A percentile compares a stretch with the other conserved stretches of the same genome.
These are phyloP conservation scores for Phaeolepiota aurea DNA, from an alignment of 768 basidiomycete species.

Conservation along the genomic window DNA sequence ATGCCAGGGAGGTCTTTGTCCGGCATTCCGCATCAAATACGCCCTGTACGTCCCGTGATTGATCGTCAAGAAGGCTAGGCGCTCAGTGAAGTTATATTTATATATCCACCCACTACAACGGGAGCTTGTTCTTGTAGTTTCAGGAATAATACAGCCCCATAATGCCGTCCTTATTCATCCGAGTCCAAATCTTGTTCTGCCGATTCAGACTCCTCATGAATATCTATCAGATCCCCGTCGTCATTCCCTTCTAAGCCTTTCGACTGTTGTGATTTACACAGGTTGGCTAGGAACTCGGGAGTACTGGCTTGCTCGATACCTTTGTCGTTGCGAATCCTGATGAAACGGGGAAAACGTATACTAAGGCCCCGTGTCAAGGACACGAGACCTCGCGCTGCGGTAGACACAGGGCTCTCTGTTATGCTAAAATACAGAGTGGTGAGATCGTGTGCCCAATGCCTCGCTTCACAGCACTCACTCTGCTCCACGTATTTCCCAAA, in stretches of 20 bases:
- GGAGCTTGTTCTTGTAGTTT: too few relatives aligned
- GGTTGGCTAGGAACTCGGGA: constrained; percentile 55
- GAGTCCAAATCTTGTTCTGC: background rate
- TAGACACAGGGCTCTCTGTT: constrained; percentile 79
- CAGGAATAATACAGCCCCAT: too few relatives aligned
- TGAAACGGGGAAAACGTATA: constrained; percentile 83
- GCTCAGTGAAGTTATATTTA: too few relatives aligned
- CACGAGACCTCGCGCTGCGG: constrained; percentile 62
- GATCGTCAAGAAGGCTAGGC: too few relatives aligned
- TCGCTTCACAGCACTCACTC: constrained; percentile 33
- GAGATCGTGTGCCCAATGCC: background rate
- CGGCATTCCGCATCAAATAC: too few relatives aligned
- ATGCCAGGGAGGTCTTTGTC: too few relatives aligned
- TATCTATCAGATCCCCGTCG: constrained; percentile 56
- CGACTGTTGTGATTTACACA: constrained; percentile 59
- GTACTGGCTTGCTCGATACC: constrained; percentile 64
- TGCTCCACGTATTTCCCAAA: constrained; percentile 86
- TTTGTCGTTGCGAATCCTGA: constrained; percentile 70
- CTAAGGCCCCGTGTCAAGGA: constrained; percentile 57
- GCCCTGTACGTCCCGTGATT: too few relatives aligned
- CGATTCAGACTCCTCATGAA: constrained; percentile 17
- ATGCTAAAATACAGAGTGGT: constrained; percentile 35
- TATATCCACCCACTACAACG: too few relatives aligned
- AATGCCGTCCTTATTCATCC: too few relatives aligned
- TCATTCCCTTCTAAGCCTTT: constrained; percentile 33